Evolutionary conservation across 2,329 filamentous ascomycete genomes (phyloP), one percentile per base, ranked within the genome.

Genomic region (Calonectria pauciramosa): DNA sequence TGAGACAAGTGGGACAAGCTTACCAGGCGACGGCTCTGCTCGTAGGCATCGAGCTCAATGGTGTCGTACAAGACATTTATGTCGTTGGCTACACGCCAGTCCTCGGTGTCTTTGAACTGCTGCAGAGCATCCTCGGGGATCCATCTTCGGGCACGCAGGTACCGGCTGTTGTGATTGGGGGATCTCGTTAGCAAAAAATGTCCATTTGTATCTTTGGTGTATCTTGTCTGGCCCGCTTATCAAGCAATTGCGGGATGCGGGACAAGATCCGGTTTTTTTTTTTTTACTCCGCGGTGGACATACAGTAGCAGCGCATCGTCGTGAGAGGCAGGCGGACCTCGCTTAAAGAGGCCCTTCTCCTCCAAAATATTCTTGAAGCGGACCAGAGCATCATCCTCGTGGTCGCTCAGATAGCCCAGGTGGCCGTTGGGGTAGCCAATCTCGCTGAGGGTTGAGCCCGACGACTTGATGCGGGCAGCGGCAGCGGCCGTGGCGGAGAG

Each of bases 21-120:
- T 85, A 96, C 95, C 88, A 98, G 89, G 78, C 92, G 90, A 72
- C 94, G 90, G 75, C 94, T 94, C 81, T 94, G 90, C 85, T 98
- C 95, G 83, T 96, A 98, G 71, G 95, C 93, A 3, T 95, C 91
- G 28, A 96, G 86, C 73, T 98, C 95, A 81, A 98, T 98, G 38
- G 94, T 96, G 83, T 94, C 91, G 86, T 98, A 98, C 47, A 98
- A 88, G 56, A 91, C 88, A 75, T 96, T 91, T 64, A 98, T 90
- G 78, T 94, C 89, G 84, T 96, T 96, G 76, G 94, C 92, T 79
- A 91, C 91, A 75, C 96, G 92, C 95, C 96, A 98, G 73, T 94
- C 91, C 85, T 98, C 95, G 0, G 96, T 98, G 70, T 96, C 94
- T 81, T 93, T 93, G 87, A 98, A 98, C 86, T 98, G 96, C 73